Base-by-base conservation (phyloP, 2,329 filamentous ascomycete species). In the Sarocladium brachiariae region DNA sequence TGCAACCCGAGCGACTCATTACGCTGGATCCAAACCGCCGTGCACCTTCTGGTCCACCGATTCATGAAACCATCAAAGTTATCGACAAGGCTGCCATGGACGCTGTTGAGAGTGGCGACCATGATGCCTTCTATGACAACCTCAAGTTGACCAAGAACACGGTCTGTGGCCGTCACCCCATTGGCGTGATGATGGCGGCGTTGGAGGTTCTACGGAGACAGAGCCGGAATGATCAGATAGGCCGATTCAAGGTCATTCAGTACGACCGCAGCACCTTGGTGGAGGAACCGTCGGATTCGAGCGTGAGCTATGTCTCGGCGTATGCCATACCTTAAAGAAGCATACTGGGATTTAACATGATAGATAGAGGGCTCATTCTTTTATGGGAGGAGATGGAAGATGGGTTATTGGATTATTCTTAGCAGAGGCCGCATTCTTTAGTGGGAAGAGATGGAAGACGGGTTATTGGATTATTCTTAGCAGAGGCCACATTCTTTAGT, bases 221-320 rank as follows among this genome's bases (percentile, higher is more conserved):
- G 16, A 6, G 11, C 10, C 14, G 18, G 8, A 31, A 37, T 19
- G 14, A 33, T 5, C n/a, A 35, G 30, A 49, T 13, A 18, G 69
- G 80, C 3, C 74, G 65, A 49, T 95, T 97, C 67, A 81, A 78
- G 58, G 89, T 97, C 60, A 76, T 96, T 51, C 76, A 86, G 60
- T 99, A 99, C 66, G 84, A 96, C 63, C 80, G 91, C 53, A 99
- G 92, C 68, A 19, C 24, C 10, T 71, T 95, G 65, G 86, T 87
- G 3, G 74, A 78, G 56, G 74, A 75, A 25, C 73, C 84, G 1
- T 66, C 63, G 14, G 89, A 96, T 56, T 93, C 84, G 57, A 96
- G 91, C 58, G 93, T 99, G 49, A 96, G 91, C 69, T 99, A 99
- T 67, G 90, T 88, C 2, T 92, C 91, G 64, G 93, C 90, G 3